These are phyloP conservation scores for Coemansia umbellata DNA, from an alignment of 192 early-diverging fungal genomes.

Conservation along the genomic window DNA sequence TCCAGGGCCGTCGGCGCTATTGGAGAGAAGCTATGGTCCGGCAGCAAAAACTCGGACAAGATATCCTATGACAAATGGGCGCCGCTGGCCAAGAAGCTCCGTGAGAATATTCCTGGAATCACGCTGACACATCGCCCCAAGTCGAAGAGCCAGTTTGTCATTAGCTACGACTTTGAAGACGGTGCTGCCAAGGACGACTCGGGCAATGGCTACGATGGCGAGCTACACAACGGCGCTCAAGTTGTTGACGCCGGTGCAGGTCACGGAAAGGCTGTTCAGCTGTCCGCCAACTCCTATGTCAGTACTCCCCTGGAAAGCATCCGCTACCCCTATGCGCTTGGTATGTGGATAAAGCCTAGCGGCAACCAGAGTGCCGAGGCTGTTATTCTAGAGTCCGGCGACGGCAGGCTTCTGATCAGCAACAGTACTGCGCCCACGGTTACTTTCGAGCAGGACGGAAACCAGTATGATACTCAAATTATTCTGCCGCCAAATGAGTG, in stretches of 20 bases:
- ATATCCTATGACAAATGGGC: constrained; percentile 37
- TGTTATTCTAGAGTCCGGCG: constrained; percentile 34
- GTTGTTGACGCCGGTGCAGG: constrained; percentile 35
- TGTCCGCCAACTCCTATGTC: constrained; percentile 26
- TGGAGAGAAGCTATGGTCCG: constrained; percentile 49
- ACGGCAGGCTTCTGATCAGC: constrained; percentile 37
- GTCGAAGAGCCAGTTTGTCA: constrained; percentile 35
- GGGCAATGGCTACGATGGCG: constrained; percentile 39
- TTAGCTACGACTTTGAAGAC: constrained; percentile 43
- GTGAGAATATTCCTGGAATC: constrained; percentile 46
- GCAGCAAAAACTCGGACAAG: constrained; percentile 32
- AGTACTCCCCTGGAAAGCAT: constrained; percentile 39
- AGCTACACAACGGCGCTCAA: constrained; percentile 40
- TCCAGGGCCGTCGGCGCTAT: constrained; percentile 38
- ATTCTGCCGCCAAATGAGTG: constrained; percentile 21
- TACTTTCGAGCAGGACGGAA: constrained; percentile 39
- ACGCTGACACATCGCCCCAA: constrained; percentile 28
- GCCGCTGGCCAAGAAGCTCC: constrained; percentile 46
- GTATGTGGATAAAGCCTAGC: constrained; percentile 42
- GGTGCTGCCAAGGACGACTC: constrained; percentile 33
- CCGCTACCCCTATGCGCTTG: constrained; percentile 37
- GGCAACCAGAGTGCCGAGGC: constrained; percentile 30
- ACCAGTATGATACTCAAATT: constrained; percentile 41
- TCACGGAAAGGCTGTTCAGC: constrained; percentile 39
- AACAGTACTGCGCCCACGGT: constrained; percentile 23